These are phyloP conservation scores for Neurospora pannonica DNA, from an alignment of 495 filamentous ascomycete genomes.

Conservation along the genomic window DNA sequence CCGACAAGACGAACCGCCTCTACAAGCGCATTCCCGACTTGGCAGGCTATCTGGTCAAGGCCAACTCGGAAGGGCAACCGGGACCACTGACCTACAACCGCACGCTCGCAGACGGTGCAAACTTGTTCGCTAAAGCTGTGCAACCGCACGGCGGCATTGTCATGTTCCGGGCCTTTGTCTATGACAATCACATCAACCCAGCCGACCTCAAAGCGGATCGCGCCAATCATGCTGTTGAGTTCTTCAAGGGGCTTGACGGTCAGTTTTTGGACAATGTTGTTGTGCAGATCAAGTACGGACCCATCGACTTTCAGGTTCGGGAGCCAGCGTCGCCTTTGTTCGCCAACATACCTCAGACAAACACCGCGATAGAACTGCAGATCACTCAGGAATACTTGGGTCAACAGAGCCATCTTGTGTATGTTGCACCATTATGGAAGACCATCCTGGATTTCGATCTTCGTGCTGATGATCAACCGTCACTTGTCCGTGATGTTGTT, in stretches of 20 bases:
- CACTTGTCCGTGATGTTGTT: conserved; percentile 48
- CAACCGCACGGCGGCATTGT: conserved; percentile 56
- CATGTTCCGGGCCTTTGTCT: conserved; percentile 69
- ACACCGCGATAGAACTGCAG: conserved; percentile 54
- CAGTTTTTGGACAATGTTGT: conserved; percentile 62
- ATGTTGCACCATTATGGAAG: conserved; percentile 59
- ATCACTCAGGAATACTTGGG: conserved; percentile 64
- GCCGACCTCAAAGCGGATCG: conserved; percentile 55
- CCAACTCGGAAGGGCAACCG: conserved; percentile 64
- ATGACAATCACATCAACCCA: conserved; percentile 46
- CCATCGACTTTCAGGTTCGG: conserved; percentile 69
- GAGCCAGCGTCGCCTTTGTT: conserved; percentile 63
- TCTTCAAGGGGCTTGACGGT: conserved; percentile 54
- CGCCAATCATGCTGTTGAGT: conserved; percentile 59
- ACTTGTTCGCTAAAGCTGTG: conserved; percentile 55
- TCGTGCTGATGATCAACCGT: conserved; percentile 42
- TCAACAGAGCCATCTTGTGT: conserved; percentile 60
- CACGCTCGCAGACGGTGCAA: conserved; percentile 59
- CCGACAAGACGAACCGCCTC: conserved; percentile 45
- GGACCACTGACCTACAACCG: conserved; percentile 61
- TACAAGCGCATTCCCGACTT: conserved; percentile 56
- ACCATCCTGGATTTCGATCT: conserved; percentile 57
- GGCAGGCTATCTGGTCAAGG: conserved; percentile 63
- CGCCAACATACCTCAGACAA: conserved; percentile 50
- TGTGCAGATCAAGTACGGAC: conserved; percentile 65